Base-by-base conservation (phyloP, 1,139 yeast species). In the Chernovozyma aurita region DNA sequence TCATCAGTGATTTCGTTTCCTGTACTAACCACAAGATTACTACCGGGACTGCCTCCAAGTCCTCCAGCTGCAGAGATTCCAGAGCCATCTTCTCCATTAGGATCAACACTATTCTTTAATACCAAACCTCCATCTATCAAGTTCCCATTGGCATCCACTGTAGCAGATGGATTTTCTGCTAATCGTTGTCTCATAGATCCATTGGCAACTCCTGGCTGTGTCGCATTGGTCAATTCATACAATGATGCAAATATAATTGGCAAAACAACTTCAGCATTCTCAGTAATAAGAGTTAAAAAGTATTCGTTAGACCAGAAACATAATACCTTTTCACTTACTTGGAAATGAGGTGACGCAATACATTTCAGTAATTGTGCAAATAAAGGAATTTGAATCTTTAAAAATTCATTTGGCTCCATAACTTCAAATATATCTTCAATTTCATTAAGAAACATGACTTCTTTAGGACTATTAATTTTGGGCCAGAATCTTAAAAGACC, bases 401-500 rank as follows among this genome's bases (percentile, higher is more conserved):
- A 76, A 56, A 92, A 92, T 62, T 94, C 97, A 40, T 76, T 72
- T 12, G 97, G 96, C 59, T 92, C 97, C 74, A 92, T 86, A 16
- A 88, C 95, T 62, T 92, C 98, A 56, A 90, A 87, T 4, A 92
- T 88, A 59, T 92, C 98, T 60, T 94, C 98, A 48, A 94, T 78
- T 63, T 92, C 98, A 61, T 90, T 88, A 53, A 94, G 67, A 55
- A 88, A 92, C 92, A 92, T 83, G 32, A 94, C 88, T 62, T 94
- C 98, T 57, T 92, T 92, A 16, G 97, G 95, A 31, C 95, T 81
- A 54, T 88, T 88, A 38, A 86, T 84, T 60, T 94, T 94, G 35
- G 99, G 99, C 99, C 99, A 92, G 63, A 81, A 94, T 53, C 95
- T 76, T 50, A 92, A 66, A 40, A 92, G 67, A 2, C 97, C 97